Conservation (phyloP, 352 stramenopile genomes). For the Globisporangium apiculatum region DNA sequence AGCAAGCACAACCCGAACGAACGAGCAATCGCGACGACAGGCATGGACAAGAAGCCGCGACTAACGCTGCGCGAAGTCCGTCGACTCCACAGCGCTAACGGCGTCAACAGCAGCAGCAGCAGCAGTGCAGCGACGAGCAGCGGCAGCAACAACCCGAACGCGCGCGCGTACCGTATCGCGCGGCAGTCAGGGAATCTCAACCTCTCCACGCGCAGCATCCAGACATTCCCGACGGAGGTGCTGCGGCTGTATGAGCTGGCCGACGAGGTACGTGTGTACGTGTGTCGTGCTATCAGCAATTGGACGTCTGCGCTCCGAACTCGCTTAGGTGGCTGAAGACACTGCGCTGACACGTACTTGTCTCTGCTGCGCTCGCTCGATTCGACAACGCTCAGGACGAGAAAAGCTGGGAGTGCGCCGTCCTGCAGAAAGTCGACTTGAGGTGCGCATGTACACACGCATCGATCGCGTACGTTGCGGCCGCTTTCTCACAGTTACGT, state of each 20-base stretch:
- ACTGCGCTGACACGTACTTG: background rate
- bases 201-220: conserved; percentile 44
- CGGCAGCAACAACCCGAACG: conserved; percentile 14
- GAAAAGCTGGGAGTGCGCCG: conserved; percentile 60
- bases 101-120: background rate
- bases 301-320: background rate
- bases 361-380: no score
- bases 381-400: conserved; percentile 29
- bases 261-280: conserved; percentile 29
- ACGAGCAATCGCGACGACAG: no score
- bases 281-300: background rate
- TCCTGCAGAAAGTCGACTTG: conserved; percentile 64
- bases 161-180: conserved; percentile 41
- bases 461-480: no score
- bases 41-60: conserved; percentile 27
- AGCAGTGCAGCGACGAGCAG: conserved; percentile 6
- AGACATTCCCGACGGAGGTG: conserved; percentile 47
- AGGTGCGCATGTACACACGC: conserved; percentile 24
- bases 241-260: conserved; percentile 53
- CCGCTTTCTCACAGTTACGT: background rate
- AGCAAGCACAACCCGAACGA: no score
- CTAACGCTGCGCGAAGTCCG: conserved; percentile 41
- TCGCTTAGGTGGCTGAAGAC: background rate
- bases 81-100: conserved; percentile 13
- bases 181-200: conserved; percentile 56